Evolutionary conservation across 345 rosid species (phyloP).

Genomic region (Euphorbia lathyris): DNA sequence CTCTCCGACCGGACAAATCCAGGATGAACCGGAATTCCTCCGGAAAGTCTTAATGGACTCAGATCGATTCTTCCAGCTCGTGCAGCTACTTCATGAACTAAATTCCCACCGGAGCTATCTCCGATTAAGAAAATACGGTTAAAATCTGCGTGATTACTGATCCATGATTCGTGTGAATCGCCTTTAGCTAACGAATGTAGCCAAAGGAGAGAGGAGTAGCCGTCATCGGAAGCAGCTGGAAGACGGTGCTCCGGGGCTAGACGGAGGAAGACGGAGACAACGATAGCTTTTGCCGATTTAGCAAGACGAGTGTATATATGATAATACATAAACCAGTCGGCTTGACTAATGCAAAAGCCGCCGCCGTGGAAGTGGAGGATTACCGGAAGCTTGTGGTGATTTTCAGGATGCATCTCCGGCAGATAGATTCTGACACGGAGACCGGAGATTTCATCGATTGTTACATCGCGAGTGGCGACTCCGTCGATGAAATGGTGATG

Average conservation of each 20-base stretch:
- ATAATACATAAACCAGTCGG: slow-evolving; percentile 40
- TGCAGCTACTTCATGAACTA: slow-evolving; percentile 34
- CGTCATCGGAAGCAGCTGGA: slow-evolving; percentile 30
- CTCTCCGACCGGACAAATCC: slow-evolving; percentile 41
- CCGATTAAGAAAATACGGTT: slow-evolving; percentile 32
- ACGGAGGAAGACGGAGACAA: slow-evolving; percentile 28
- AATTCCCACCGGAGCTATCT: slow-evolving; percentile 32
- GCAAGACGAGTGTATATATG: slow-evolving; percentile 21
- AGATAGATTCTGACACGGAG: slow-evolving; percentile 44
- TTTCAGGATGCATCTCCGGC: slow-evolving; percentile 24
- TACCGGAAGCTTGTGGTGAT: slow-evolving; percentile 14
- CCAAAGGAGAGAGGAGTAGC: slow-evolving; percentile 30
- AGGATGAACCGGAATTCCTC: slow-evolving; percentile 32
- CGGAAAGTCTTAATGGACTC: slow-evolving; percentile 23
- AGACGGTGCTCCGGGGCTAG: slow-evolving; percentile 35
- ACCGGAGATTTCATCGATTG: slow-evolving; percentile 26
- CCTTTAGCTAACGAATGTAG: slow-evolving; percentile 18
- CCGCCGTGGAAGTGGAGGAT: slow-evolving; percentile 38
- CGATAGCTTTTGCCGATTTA: slow-evolving; percentile 3
- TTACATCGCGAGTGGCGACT: slow-evolving; percentile 48
- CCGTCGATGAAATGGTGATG: slow-evolving; percentile 45
- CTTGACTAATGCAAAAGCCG: slow-evolving; percentile 34
- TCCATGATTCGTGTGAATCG: slow-evolving; percentile 16
- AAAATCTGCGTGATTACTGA: slow-evolving; percentile 17
- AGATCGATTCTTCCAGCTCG: slow-evolving; percentile 17